Conservation (phyloP, 139 green algal genomes). For the Zygnema cylindricum region DNA sequence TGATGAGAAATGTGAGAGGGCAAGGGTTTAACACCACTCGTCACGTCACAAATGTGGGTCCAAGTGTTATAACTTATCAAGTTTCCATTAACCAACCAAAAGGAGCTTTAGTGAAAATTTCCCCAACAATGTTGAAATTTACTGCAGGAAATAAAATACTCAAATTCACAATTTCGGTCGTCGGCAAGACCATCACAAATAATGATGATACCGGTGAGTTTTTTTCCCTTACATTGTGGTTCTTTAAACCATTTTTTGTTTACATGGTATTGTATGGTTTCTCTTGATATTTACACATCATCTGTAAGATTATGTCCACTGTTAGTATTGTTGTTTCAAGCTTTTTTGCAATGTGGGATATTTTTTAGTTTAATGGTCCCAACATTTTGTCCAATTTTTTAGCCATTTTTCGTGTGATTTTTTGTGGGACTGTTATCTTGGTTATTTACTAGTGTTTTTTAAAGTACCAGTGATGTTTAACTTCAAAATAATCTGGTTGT, state of each 20-base stretch:
- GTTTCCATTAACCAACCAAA: not conserved
- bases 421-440: too few species aligned
- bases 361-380: too few species aligned
- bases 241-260: too few species aligned
- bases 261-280: too few species aligned
- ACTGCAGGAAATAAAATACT: not conserved
- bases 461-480: too few species aligned
- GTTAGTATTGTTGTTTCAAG: not conserved
- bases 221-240: too few species aligned
- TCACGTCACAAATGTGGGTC: constrained; percentile 12
- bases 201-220: not conserved
- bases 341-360: too few species aligned
- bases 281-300: not conserved
- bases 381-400: too few species aligned
- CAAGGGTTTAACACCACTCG: not conserved
- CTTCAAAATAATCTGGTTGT: too few species aligned
- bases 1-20: constrained; percentile 27
- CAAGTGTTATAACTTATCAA: constrained; percentile 7
- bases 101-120: constrained; percentile 21
- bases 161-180: not conserved
- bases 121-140: constrained; percentile 11
- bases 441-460: too few species aligned
- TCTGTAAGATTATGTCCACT: too few species aligned
- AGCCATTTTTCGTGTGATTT: too few species aligned
- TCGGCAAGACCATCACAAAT: not conserved